A percentile compares a stretch with the other conserved stretches of the same genome.
These are phyloP conservation scores for Aspergillus neoniger DNA, from an alignment of 2,329 filamentous ascomycete species.

Conservation along the genomic window DNA sequence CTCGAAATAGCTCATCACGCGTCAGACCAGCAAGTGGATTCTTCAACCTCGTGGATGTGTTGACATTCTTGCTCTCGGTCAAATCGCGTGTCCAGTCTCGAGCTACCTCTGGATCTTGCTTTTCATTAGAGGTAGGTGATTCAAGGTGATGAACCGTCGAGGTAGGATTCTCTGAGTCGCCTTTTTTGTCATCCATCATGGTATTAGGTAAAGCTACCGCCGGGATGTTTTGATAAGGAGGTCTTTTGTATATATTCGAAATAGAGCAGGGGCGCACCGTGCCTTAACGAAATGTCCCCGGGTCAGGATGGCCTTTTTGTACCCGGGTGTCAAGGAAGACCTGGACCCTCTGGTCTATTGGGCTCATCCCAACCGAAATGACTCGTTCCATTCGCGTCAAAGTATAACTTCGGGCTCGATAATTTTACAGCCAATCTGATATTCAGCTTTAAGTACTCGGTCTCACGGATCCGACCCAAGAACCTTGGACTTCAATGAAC, in stretches of 20 bases:
- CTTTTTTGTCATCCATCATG: not conserved
- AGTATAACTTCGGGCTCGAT: not conserved
- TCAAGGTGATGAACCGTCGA: not conserved
- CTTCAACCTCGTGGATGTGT: not conserved
- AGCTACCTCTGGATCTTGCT: not conserved
- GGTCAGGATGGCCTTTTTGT: not conserved
- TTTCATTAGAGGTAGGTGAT: not conserved
- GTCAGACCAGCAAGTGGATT: not conserved
- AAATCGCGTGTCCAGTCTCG: not conserved
- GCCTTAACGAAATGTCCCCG: not conserved
- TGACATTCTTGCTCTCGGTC: not conserved
- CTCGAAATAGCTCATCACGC: constrained; percentile 19
- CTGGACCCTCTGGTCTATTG: not conserved
- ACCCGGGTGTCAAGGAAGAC: not conserved
- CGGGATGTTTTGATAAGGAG: too few relatives aligned
- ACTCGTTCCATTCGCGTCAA: not conserved
- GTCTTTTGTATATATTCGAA: too few relatives aligned
- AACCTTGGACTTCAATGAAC: not conserved
- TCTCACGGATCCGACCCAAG: not conserved
- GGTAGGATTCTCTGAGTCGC: not conserved
- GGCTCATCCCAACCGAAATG: not conserved
- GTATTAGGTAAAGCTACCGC: not conserved
- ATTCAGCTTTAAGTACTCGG: fast-evolving
- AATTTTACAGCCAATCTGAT: not conserved
- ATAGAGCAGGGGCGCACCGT: not conserved